These are phyloP conservation scores for Tympanopsis confertula DNA, from an alignment of 2,329 filamentous ascomycete species.

Conservation along the genomic window DNA sequence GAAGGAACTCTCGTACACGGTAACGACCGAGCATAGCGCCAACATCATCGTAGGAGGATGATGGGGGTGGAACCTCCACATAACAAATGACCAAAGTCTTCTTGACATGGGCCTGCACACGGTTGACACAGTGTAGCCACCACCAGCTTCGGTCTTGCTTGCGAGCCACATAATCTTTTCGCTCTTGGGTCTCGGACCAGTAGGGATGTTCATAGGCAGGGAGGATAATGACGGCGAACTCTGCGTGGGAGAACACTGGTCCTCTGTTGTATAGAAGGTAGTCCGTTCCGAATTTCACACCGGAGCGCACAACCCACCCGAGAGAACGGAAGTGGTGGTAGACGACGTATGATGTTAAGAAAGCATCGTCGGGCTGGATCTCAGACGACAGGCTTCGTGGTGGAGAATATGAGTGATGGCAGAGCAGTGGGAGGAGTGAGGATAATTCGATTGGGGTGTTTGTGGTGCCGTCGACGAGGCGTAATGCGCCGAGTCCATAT, in stretches of 20 bases:
- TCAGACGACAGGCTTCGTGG: constrained; percentile 15
- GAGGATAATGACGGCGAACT: constrained; percentile 56
- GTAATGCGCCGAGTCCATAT: constrained; percentile 50
- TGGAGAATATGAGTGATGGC: constrained; percentile 41
- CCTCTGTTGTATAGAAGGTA: constrained; percentile 63
- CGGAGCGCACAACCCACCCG: constrained; percentile 64
- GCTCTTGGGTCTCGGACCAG: constrained; percentile 26
- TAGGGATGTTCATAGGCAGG: constrained; percentile 52
- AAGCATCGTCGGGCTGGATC: constrained; percentile 50
- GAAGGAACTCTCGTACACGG: constrained; percentile 50
- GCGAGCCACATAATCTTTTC: constrained; percentile 25
- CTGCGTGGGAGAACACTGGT: constrained; percentile 61
- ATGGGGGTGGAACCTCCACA: constrained; percentile 56
- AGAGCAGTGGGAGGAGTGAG: constrained; percentile 36
- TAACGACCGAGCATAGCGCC: constrained; percentile 43
- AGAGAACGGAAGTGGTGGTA: constrained; percentile 67
- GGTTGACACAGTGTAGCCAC: constrained; percentile 58
- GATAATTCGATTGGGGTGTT: constrained; percentile 21
- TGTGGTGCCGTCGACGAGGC: constrained; percentile 24
- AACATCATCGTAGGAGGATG: constrained; percentile 31
- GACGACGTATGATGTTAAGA: constrained; percentile 55
- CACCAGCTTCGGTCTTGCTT: constrained; percentile 35
- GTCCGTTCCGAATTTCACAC: constrained; percentile 62
- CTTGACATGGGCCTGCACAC: constrained; percentile 59
- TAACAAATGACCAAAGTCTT: constrained; percentile 60